A percentile compares a stretch with the other conserved stretches of the same genome.
Conservation (phyloP, 2,329 filamentous ascomycete species). For the Xylaria sp. region DNA sequence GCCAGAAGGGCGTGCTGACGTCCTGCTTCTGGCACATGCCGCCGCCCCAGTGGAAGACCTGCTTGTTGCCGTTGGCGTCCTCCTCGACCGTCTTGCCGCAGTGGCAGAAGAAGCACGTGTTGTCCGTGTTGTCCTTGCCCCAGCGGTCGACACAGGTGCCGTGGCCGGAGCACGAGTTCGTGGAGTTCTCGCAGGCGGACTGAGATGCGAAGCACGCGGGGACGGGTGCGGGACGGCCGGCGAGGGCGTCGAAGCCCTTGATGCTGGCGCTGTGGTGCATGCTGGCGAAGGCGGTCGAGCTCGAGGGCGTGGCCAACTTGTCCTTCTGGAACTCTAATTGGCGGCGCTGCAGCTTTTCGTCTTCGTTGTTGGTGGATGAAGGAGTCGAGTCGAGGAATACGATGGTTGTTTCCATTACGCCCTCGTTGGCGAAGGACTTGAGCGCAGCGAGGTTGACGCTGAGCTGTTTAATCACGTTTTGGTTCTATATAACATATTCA, state of each 20-base stretch:
- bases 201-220: slow-evolving; percentile 70
- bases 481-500: slow-evolving; percentile 30
- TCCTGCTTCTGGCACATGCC: slow-evolving; percentile 87
- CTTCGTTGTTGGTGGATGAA: slow-evolving; percentile 12
- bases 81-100: slow-evolving; percentile 58
- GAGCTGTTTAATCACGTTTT: slow-evolving; percentile 40
- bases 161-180: slow-evolving; percentile 76
- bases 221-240: slow-evolving; percentile 39
- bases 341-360: slow-evolving; percentile 43
- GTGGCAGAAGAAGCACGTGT: slow-evolving; percentile 69
- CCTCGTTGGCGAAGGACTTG: slow-evolving; percentile 40
- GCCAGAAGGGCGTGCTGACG: slow-evolving; percentile 81
- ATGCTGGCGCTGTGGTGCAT: slow-evolving; percentile 6
- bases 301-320: slow-evolving; percentile 34
- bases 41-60: slow-evolving; percentile 71
- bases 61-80: slow-evolving; percentile 39
- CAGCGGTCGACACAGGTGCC: slow-evolving; percentile 70
- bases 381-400: slow-evolving; percentile 47
- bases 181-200: slow-evolving; percentile 62
- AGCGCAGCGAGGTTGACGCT: slow-evolving; percentile 42
- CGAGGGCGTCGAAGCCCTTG: slow-evolving; percentile 31
- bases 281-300: slow-evolving; percentile 22
- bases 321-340: slow-evolving; percentile 35
- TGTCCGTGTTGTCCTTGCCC: slow-evolving; percentile 35
- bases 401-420: slow-evolving; percentile 52